Evolutionary conservation across 768 basidiomycete genomes (phyloP).

Genomic region (Lactarius trivialis): DNA sequence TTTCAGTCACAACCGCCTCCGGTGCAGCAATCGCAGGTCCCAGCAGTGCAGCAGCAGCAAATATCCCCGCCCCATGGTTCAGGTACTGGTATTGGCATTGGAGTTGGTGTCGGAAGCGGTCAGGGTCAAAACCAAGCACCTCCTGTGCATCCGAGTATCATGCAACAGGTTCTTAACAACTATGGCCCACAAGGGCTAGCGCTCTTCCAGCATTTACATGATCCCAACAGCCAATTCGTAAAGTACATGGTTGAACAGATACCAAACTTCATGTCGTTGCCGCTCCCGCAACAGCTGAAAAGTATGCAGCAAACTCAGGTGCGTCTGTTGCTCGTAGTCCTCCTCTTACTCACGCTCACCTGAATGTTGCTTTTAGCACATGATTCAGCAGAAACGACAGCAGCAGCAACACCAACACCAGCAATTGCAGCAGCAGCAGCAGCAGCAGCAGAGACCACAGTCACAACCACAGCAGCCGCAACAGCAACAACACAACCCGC

Average conservation of each 20-base stretch:
- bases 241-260: constrained; percentile 21
- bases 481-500: constrained; percentile 27
- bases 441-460: constrained; percentile 31
- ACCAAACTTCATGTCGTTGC: constrained; percentile 18
- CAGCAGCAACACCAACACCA: constrained; percentile 23
- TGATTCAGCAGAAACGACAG: constrained; percentile 19
- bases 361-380: neutral
- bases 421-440: constrained; percentile 16
- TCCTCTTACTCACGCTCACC: neutral
- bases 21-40: constrained; percentile 1
- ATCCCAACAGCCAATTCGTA: constrained; percentile 21
- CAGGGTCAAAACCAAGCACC: constrained; percentile 7
- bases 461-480: constrained; percentile 24
- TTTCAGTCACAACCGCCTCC: constrained; percentile 10
- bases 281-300: constrained; percentile 16
- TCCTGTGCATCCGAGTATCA: neutral
- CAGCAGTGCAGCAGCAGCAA: constrained; percentile 18
- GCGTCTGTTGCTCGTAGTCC: neutral
- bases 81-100: constrained; percentile 3
- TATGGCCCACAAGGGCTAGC: constrained; percentile 15
- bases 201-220: constrained; percentile 21
- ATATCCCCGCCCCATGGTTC: constrained; percentile 17
- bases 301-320: constrained; percentile 22
- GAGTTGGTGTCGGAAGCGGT: neutral
- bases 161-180: constrained; percentile 9